A percentile compares a stretch with the other conserved stretches of the same genome.
phyloP scores from a whole-genome alignment of 2,329 filamentous ascomycete genomes.

The Aspergillus piperis region DNA sequence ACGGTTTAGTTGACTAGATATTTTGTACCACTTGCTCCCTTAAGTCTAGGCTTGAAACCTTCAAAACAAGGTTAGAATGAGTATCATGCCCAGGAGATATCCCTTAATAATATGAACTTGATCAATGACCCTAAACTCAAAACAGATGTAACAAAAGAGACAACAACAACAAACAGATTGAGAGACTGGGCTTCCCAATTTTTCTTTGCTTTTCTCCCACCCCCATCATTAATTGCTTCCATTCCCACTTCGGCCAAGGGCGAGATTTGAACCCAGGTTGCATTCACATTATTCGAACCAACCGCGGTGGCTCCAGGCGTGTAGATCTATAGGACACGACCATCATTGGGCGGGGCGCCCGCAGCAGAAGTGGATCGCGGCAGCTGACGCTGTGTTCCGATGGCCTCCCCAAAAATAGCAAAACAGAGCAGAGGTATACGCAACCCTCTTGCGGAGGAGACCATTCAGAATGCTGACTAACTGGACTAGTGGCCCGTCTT shows the following conservation, averaged over 20 bases:
- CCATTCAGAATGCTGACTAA: conserved; percentile 1
- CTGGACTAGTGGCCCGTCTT: neutral
- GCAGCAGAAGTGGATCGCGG: neutral
- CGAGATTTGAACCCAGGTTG: neutral
- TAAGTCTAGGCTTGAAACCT: neutral
- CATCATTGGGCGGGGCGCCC: conserved; percentile 5
- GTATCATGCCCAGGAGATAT: too few species aligned
- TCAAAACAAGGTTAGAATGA: neutral
- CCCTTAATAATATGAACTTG: neutral
- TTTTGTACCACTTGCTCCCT: neutral
- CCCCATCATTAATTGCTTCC: neutral
- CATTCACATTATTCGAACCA: conserved; percentile 1
- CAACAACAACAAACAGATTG: too few species aligned
- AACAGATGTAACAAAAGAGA: neutral
- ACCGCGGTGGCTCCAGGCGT: neutral
- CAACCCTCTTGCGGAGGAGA: conserved; percentile 12
- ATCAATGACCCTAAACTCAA: neutral
- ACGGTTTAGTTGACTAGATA: too few species aligned
- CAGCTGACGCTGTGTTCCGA: neutral
- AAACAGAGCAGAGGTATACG: conserved; percentile 14
- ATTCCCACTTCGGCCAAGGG: neutral
- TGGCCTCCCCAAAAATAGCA: conserved; percentile 19
- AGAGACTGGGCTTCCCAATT: neutral
- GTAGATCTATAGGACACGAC: conserved; percentile 5
- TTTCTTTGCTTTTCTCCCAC: neutral